Evolutionary conservation across 208 protist species (phyloP), one percentile per base, ranked within the genome.

Genomic region (Trypanosoma brucei): DNA sequence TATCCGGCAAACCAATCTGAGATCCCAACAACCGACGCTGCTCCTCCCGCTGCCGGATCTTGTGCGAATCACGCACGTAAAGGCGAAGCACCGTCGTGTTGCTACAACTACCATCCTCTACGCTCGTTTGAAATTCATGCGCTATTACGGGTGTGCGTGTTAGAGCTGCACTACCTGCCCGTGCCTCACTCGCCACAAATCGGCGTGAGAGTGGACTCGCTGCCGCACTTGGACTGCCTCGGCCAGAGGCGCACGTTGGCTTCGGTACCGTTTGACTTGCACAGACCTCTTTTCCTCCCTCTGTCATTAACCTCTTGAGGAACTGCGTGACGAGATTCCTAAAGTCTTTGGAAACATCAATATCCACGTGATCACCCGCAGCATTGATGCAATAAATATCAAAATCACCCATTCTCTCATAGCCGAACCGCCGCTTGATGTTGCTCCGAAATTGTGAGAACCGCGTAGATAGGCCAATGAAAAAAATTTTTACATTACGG

Each of bases 301-400:
- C 45, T 42, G 52, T 42, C 13, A 62, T 45, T 68, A 65, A 48
- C 9, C 35, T n/a, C 5, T 42, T 51, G 22, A 72, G 72, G 60
- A 80, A 90, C 13, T 70, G 55, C 62, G 56, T 57, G 11, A 75
- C 59, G 39, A 91, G 77, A 37, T 68, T 58, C 13, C 78, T 66
- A 57, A 91, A 88, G 71, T 89, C 87, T 8, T 78, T 67, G 60
- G 68, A 57, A 30, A 84, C 65, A 52, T 94, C 87, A 76, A 94
- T 91, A 63, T 94, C 87, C 2, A 91, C 76, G 14, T 76, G 82
- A 45, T 94, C 87, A 22, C 82, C 81, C 6, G 66, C 62, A 13
- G 62, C 59, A 54, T 94, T 84, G 34, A 91, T 72, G 55, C 78
- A 86, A 69, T 88, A 94, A 70, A 94, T 79, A 63, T 90, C 83